Evolutionary conservation across 75 land plant genomes (phyloP).

Genomic region (Sequoia sempervirens): DNA sequence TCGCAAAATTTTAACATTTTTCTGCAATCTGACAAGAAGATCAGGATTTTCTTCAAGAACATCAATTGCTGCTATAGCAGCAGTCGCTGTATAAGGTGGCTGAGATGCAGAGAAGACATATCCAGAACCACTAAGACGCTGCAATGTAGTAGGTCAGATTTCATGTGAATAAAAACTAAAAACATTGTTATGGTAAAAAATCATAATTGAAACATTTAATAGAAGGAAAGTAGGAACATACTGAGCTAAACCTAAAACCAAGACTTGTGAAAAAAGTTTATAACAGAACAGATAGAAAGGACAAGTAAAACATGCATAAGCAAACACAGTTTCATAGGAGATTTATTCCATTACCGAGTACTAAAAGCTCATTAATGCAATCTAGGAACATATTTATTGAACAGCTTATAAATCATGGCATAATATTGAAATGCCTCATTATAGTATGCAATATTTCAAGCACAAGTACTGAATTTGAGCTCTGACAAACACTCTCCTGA

Average conservation of each 20-base stretch:
- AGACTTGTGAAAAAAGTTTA: neutral
- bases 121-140: slow-evolving; percentile 90
- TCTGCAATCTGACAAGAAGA: slow-evolving; percentile 46
- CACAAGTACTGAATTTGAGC: neutral
- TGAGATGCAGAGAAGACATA: slow-evolving; percentile 89
- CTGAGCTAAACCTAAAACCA: neutral
- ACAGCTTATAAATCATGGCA: neutral
- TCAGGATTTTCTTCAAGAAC: slow-evolving; percentile 67
- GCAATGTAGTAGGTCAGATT: slow-evolving; percentile 10
- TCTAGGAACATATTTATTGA: neutral
- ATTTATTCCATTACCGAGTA: neutral
- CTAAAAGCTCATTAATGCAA: neutral
- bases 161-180: neutral
- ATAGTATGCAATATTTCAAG: neutral
- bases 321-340: neutral
- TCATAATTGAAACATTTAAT: no score
- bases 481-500: neutral
- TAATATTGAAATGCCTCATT: neutral
- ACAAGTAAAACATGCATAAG: neutral
- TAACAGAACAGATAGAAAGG: neutral
- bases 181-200: no score
- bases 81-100: slow-evolving; percentile 86
- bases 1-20: slow-evolving; percentile 49
- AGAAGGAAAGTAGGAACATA: neutral
- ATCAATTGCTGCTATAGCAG: slow-evolving; percentile 86